Conservation (phyloP, 345 rosid species). For the Raphanus sativus region DNA sequence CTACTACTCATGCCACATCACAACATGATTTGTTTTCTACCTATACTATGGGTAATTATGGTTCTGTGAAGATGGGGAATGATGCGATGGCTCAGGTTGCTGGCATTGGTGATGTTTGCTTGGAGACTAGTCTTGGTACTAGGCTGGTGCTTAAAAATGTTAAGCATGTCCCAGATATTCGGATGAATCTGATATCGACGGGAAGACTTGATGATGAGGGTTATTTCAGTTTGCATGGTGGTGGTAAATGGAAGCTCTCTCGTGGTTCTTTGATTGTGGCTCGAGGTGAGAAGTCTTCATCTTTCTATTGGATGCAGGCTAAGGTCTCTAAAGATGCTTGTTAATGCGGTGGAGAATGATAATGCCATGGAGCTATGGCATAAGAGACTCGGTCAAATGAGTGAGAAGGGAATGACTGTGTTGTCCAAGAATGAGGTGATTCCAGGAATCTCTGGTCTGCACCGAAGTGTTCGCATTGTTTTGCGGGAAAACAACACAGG, state of each 20-base stretch:
- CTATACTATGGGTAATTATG: too few species aligned
- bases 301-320: background rate
- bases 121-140: too few species aligned
- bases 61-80: too few species aligned
- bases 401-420: too few species aligned
- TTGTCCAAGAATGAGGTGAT: too few species aligned
- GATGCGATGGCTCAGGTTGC: too few species aligned
- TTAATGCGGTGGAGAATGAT: background rate
- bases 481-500: background rate
- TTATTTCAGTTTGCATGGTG: background rate
- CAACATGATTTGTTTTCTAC: too few species aligned
- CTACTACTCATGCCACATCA: too few species aligned
- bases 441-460: too few species aligned
- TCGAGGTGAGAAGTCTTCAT: background rate
- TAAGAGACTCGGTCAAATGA: background rate
- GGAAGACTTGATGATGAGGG: background rate
- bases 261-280: background rate
- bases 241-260: background rate
- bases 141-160: too few species aligned
- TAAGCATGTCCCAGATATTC: slow-evolving; percentile 7
- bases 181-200: background rate
- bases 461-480: background rate
- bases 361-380: background rate
- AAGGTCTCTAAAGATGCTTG: background rate
- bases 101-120: too few species aligned